These are phyloP conservation scores for Vanrija sp. DNA, from an alignment of 1,284 basidiomycete species.

Conservation along the genomic window DNA sequence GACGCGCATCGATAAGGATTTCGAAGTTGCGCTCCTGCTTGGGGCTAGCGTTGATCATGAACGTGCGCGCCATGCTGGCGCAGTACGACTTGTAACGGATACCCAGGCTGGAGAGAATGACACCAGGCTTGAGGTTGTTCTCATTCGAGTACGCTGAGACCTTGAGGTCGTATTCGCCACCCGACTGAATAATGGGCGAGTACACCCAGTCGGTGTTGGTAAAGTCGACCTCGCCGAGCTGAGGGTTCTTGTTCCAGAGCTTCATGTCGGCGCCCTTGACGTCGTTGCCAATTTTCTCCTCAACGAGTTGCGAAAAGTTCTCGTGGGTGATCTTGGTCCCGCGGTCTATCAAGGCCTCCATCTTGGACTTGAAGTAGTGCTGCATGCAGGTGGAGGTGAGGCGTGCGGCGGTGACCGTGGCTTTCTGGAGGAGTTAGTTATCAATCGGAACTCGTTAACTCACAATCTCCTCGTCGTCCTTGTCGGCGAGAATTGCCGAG, in stretches of 20 bases:
- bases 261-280: constrained; percentile 85
- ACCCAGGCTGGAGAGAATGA: constrained; percentile 82
- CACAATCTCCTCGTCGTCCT: constrained; percentile 87
- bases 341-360: constrained; percentile 86
- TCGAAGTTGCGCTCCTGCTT: constrained; percentile 85
- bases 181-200: constrained; percentile 91
- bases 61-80: constrained; percentile 85
- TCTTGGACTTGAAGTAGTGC: constrained; percentile 80
- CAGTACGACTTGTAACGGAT: constrained; percentile 92
- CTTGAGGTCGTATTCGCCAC: constrained; percentile 84
- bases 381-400: constrained; percentile 81
- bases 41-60: constrained; percentile 86
- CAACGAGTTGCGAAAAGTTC: constrained; percentile 62
- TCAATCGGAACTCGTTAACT: constrained; percentile 35
- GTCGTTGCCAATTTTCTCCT: constrained; percentile 78
- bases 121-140: constrained; percentile 84
- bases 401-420: constrained; percentile 66
- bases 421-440: constrained; percentile 59
- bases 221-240: constrained; percentile 78
- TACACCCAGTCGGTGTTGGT: constrained; percentile 86
- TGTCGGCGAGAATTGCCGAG: constrained; percentile 74
- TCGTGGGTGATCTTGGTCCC: constrained; percentile 89
- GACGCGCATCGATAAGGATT: constrained; percentile 72
- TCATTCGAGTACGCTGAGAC: constrained; percentile 79
- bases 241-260: constrained; percentile 73